These are phyloP conservation scores for Termitomyces sp. DNA, from an alignment of 768 basidiomycete genomes.

Conservation along the genomic window DNA sequence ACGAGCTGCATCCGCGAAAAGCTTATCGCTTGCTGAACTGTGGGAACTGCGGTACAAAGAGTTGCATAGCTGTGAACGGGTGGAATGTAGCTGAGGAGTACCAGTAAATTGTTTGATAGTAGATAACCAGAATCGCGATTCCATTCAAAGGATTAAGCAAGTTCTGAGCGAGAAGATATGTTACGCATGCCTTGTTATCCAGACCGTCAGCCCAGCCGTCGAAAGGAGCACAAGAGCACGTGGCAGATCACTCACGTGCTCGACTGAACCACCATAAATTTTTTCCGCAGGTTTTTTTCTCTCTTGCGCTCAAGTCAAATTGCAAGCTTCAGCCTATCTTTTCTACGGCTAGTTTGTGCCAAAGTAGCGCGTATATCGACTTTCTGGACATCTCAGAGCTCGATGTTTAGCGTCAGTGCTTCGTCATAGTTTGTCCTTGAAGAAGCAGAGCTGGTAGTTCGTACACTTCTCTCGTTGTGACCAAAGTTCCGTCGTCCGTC, in stretches of 20 bases:
- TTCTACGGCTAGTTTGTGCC: conserved; percentile 34
- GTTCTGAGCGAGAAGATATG: not conserved
- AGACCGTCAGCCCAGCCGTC: not conserved
- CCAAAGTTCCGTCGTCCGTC: not conserved
- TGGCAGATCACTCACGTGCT: too few relatives aligned
- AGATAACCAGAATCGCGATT: not conserved
- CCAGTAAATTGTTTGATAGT: not conserved
- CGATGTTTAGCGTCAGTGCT: conserved; percentile 16
- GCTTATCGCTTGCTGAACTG: conserved; percentile 44
- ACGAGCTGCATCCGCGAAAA: conserved; percentile 56
- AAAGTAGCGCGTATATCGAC: conserved; percentile 33
- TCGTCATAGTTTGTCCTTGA: conserved; percentile 18
- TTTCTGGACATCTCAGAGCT: conserved; percentile 32
- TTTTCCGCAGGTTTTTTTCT: conserved; percentile 3
- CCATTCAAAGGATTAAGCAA: not conserved
- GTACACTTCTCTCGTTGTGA: conserved; percentile 15
- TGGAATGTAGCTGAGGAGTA: not conserved
- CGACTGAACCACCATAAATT: not conserved
- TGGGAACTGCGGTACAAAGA: not conserved
- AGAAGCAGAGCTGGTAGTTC: conserved; percentile 34
- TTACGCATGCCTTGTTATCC: not conserved
- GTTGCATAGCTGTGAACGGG: not conserved
- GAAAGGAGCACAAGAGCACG: too few relatives aligned
- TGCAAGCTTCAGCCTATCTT: too few relatives aligned
- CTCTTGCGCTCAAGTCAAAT: conserved; percentile 16